Conservation (phyloP, 495 filamentous ascomycete genomes). For the Aspergillus sclerotiicarbonarius region DNA sequence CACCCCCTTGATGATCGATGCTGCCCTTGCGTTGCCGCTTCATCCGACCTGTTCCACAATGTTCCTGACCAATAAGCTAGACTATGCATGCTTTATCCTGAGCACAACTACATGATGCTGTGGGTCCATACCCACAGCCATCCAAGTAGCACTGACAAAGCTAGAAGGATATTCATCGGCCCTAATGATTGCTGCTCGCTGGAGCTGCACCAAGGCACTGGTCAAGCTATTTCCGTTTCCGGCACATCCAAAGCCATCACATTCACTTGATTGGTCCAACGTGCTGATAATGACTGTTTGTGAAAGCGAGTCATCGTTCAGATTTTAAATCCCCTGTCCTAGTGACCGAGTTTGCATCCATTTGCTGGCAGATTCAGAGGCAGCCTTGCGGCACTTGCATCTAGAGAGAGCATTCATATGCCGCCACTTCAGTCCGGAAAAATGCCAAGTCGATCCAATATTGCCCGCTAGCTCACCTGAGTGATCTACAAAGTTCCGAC, state of each 20-base stretch:
- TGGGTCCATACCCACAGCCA: neutral
- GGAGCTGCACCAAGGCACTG: neutral
- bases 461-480: neutral
- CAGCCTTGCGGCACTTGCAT: conserved; percentile 8
- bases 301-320: neutral
- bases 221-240: conserved; percentile 5
- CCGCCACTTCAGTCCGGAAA: neutral
- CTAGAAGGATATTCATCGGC: neutral
- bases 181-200: too few relatives aligned
- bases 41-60: neutral
- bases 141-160: neutral
- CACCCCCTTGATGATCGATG: conserved; percentile 2
- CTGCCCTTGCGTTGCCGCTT: conserved; percentile 7
- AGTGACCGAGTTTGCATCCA: conserved; percentile 6
- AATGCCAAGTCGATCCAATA: neutral
- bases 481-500: conserved; percentile 1
- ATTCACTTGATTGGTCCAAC: neutral
- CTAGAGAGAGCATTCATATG: conserved; percentile 5
- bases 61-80: neutral
- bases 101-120: neutral
- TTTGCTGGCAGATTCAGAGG: conserved; percentile 2
- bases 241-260: conserved; percentile 10
- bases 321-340: neutral
- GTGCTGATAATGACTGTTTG: neutral
- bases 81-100: neutral